phyloP scores from a whole-genome alignment of 2,329 filamentous ascomycete genomes.

The Bipolaris sorokiniana region DNA sequence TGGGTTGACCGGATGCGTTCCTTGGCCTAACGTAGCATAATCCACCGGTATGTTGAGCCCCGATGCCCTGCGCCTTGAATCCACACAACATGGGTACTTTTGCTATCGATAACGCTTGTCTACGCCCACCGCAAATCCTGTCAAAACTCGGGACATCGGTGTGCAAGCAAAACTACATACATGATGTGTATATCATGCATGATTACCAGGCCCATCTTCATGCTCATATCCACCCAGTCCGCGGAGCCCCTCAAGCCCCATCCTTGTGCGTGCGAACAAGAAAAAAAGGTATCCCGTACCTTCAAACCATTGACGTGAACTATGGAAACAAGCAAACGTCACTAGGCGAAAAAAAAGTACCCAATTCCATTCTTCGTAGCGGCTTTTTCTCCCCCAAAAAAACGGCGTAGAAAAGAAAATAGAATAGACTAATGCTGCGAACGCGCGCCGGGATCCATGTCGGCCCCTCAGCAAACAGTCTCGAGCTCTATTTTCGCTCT shows the following conservation, averaged over 20 bases:
- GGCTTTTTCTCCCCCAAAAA: background rate
- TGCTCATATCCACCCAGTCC: background rate
- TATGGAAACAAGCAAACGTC: constrained; percentile 8
- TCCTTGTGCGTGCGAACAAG: background rate
- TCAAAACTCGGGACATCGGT: background rate
- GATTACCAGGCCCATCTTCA: background rate
- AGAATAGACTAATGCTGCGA: constrained; percentile 24
- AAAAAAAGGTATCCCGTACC: background rate
- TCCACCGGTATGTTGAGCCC: constrained; percentile 6
- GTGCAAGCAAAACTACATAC: background rate
- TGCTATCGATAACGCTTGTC: background rate
- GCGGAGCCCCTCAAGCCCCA: background rate
- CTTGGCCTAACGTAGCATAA: constrained; percentile 11
- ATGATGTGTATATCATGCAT: background rate
- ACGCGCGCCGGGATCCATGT: constrained; percentile 23
- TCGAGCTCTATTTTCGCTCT: background rate
- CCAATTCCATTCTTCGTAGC: background rate
- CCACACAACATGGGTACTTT: background rate
- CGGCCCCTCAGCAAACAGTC: constrained; percentile 8
- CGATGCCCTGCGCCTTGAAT: constrained; percentile 5
- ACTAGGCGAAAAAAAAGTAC: background rate
- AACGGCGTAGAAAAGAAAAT: constrained; percentile 13
- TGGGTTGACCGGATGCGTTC: constrained; percentile 11
- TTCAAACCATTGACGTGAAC: background rate
- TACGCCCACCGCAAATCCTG: background rate